Evolutionary conservation across 2,329 filamentous ascomycete genomes (phyloP), one percentile per base, ranked within the genome.

Genomic region (Epichloe scottii): DNA sequence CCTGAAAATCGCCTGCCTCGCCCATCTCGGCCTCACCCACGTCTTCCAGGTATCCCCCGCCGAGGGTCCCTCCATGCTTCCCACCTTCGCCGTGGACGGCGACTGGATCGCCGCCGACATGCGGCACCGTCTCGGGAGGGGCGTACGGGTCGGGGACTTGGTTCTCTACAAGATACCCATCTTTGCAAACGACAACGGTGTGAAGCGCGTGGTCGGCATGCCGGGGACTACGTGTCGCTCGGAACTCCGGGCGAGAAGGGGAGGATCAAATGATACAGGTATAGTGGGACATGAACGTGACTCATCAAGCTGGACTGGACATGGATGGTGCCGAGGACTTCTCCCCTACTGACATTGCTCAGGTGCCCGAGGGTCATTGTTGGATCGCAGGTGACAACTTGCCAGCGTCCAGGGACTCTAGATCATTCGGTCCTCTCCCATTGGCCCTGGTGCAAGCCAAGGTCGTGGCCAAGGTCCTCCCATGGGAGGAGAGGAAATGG

Each of bases 351-450:
- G 35, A 37, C 35, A 3, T n/a, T 6, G n/a, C 51, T n/a, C 61
- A 94, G 87, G 81, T 98, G 15, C 93, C 93, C 0, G 75, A 86
- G 62, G 93, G 93, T 1, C 93, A 98, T 72, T 94, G 89, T 61
- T 97, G 89, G 81, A 72, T 96, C 6, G 79, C 82, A 3, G 93
- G 93, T 3, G 93, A 98, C 67, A 97, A 97, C 66, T 63, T 95
- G 54, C 75, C 81, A 3, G 85, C 79, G 60, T 96, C 89, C 23
- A 74, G 88, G 56, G 93, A 98, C 71, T 96, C 89, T 42, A 81
- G 93, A 55, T 74, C 82, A 40, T 95, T 85, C 69, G 93, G 93
- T 0, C 89, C 93, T 0, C 65, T 98, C 30, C 93, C 93, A 0
- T 71, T 98, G 62, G 91, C 81, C 2, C 71, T 98, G 56, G 79